Percentiles rank a stretch among this genome's conserved stretches.
These are phyloP conservation scores for Cichorium intybus DNA, from an alignment of 140 eudicot species.

Conservation along the genomic window DNA sequence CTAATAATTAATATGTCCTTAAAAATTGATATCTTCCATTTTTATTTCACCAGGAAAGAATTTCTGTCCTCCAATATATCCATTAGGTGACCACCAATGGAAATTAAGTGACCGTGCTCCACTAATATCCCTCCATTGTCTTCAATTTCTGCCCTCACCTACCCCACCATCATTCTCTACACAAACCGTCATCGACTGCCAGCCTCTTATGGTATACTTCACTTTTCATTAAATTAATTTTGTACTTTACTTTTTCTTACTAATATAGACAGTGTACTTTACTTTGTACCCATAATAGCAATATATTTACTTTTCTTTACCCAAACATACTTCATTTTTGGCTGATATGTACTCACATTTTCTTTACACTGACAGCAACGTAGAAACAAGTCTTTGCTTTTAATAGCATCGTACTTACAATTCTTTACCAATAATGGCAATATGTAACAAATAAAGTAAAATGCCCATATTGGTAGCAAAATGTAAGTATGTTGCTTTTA, in stretches of 20 bases:
- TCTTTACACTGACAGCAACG: background rate
- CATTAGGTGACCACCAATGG: slow-evolving; percentile 76
- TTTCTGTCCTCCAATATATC: slow-evolving; percentile 91
- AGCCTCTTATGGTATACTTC: slow-evolving; percentile 75
- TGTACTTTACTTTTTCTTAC: background rate
- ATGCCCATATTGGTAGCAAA: too few species aligned
- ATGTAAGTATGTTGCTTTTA: too few species aligned
- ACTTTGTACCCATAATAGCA: background rate
- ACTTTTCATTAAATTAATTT: background rate
- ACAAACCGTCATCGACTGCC: slow-evolving; percentile 80
- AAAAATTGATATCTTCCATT: slow-evolving; percentile 6
- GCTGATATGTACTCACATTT: too few species aligned
- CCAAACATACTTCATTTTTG: too few species aligned
- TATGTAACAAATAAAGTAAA: background rate
- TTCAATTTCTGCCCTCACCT: slow-evolving; percentile 82
- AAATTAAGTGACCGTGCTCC: slow-evolving; percentile 56
- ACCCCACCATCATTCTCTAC: slow-evolving; percentile 77
- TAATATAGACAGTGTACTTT: background rate
- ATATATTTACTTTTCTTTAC: too few species aligned
- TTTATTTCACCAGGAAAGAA: slow-evolving; percentile 56
- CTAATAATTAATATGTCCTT: too few species aligned
- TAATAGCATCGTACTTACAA: background rate
- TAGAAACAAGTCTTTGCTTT: background rate
- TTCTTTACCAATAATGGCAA: background rate
- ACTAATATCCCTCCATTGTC: slow-evolving; percentile 61